A percentile compares a stretch with the other conserved stretches of the same genome.
phyloP scores from a whole-genome alignment of 2,329 filamentous ascomycete genomes.

The Paecilomyces sp. region DNA sequence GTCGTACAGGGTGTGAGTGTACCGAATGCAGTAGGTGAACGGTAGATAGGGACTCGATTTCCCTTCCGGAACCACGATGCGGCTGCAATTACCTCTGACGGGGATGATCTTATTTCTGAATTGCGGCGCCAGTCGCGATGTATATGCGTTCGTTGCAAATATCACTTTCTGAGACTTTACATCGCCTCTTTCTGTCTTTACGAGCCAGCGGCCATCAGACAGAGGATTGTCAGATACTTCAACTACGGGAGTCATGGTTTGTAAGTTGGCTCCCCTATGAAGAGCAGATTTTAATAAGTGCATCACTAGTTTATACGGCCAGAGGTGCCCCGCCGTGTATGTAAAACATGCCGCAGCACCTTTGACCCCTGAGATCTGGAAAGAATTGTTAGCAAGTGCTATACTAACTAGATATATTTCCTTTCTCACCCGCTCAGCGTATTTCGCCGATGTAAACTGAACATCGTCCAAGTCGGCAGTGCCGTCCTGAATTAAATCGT shows the following conservation, averaged over 20 bases:
- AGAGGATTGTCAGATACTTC: constrained; percentile 17
- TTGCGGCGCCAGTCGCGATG: constrained; percentile 63
- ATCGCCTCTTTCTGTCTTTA: constrained; percentile 62
- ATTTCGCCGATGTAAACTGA: background rate
- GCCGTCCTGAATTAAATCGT: background rate
- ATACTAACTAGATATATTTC: background rate
- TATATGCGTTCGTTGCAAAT: constrained; percentile 79
- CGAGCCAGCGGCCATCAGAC: constrained; percentile 43
- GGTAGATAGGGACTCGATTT: constrained; percentile 20
- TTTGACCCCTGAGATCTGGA: constrained; percentile 27
- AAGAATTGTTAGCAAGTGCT: background rate
- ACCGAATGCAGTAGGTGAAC: constrained; percentile 55
- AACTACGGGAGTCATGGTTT: constrained; percentile 45
- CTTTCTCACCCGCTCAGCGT: background rate
- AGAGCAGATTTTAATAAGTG: constrained; percentile 60
- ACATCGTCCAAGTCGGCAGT: background rate
- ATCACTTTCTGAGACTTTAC: constrained; percentile 59
- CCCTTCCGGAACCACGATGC: constrained; percentile 18
- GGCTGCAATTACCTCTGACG: constrained; percentile 51
- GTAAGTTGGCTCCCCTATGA: constrained; percentile 42
- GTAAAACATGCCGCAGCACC: constrained; percentile 27
- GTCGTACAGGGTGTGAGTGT: constrained; percentile 32
- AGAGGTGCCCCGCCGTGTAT: constrained; percentile 25
- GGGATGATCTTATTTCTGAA: constrained; percentile 70
- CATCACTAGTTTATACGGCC: constrained; percentile 76